Evolutionary conservation across 805 yeast genomes (phyloP).

Genomic region (Metschnikowia henanensis): DNA sequence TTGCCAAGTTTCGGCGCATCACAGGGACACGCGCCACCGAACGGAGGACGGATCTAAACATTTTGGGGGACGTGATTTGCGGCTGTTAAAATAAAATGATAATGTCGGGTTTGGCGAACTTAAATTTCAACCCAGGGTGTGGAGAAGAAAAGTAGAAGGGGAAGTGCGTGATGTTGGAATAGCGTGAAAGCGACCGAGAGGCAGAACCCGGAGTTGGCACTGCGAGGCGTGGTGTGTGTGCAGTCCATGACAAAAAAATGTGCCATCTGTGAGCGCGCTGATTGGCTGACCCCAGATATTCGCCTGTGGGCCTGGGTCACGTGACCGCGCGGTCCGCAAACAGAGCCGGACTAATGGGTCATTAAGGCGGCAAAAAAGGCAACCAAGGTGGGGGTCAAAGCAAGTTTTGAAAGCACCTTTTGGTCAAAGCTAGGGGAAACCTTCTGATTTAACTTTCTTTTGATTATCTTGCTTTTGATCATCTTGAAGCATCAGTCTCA

Average conservation of each 20-base stretch:
- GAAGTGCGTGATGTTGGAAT: not conserved
- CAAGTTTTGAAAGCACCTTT: no score
- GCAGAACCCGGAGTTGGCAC: slow-evolving; percentile 9
- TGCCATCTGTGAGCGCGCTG: slow-evolving; percentile 9
- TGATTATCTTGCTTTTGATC: no score
- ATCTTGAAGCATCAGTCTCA: no score
- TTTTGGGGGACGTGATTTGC: not conserved
- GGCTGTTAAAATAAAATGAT: not conserved
- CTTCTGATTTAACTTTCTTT: no score
- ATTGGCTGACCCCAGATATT: slow-evolving; percentile 22
- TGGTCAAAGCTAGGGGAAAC: no score
- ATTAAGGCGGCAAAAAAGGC: no score
- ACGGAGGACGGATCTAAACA: slow-evolving; percentile 19
- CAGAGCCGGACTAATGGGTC: slow-evolving; percentile 7
- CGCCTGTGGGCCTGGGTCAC: not conserved
- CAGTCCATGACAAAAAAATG: slow-evolving; percentile 18
- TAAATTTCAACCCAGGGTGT: no score
- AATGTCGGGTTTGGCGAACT: no score
- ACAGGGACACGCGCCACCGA: slow-evolving; percentile 16
- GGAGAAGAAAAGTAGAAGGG: not conserved
- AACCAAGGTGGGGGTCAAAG: no score
- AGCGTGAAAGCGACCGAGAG: no score
- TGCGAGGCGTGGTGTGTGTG: slow-evolving; percentile 14
- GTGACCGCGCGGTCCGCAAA: not conserved
- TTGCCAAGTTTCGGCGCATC: slow-evolving; percentile 30